Conservation (phyloP, 352 stramenopile species). For the Pythium inflatum region DNA sequence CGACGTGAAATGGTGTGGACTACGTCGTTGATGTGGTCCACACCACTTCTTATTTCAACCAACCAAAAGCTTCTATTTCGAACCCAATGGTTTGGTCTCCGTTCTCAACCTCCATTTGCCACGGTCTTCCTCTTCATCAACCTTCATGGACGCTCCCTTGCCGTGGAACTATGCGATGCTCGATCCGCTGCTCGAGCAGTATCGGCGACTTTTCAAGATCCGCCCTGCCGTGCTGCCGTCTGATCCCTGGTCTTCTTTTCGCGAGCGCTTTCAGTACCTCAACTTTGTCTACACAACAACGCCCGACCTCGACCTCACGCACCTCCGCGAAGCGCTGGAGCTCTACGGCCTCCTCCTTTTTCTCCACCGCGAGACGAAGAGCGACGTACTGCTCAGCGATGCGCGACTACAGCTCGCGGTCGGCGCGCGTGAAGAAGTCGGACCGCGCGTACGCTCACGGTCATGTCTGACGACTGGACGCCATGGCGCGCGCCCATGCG, state of each 20-base stretch:
- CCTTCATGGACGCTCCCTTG: neutral
- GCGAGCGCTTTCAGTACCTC: slow-evolving; percentile 1
- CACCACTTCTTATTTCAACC: neutral
- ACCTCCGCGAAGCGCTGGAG: slow-evolving; percentile 1
- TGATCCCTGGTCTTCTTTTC: neutral
- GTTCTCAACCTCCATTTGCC: neutral
- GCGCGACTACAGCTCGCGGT: neutral
- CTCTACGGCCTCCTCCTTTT: slow-evolving; percentile 14
- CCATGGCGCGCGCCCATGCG: neutral
- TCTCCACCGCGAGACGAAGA: slow-evolving; percentile 9
- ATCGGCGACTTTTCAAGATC: neutral
- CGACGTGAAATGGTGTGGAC: neutral
- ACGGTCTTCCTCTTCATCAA: neutral
- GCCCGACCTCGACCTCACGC: neutral
- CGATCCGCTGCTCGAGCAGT: neutral
- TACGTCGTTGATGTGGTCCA: neutral
- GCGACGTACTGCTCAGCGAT: slow-evolving; percentile 10
- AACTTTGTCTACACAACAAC: neutral
- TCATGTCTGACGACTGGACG: no score
- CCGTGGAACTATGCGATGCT: neutral
- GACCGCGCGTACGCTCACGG: no score
- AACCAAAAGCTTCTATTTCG: neutral
- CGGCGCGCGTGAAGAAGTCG: neutral
- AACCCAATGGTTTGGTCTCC: neutral
- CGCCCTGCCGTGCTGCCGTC: neutral